Evolutionary conservation across 2,329 filamentous ascomycete genomes (phyloP), one percentile per base, ranked within the genome.

Genomic region (Triangularia verruculosa): DNA sequence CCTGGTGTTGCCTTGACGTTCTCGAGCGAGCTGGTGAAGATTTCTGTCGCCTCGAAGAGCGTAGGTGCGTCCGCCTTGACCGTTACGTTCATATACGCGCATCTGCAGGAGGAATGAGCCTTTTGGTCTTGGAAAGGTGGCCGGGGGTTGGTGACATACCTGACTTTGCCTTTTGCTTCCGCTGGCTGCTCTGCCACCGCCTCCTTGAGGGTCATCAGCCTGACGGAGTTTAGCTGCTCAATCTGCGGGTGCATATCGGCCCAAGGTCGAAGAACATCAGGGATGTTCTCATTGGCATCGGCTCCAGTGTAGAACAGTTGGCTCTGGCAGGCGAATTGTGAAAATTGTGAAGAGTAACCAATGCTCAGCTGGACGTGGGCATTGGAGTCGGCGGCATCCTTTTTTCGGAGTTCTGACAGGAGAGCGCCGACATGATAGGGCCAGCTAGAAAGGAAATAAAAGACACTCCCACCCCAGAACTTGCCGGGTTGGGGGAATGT

Each of bases 291-390:
- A 12, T 55, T 61, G 51, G 64, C 58, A 17, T 51, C 57, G 7
- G 39, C 60, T 25, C 62, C 53, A 8, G 61, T 66, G 55, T 67
- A 58, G 53, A 66, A 69, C 2, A 62, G 15, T 32, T 53, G 17
- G 27, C 68, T 67, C 63, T 66, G 24, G 57, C 68, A 67, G 17
- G 66, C 53, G 9, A 58, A 57, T 27, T 56, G 54, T n/a, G 61
- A 61, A 17, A 70, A 60, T 47, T 63, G 52, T 4, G 62, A 66
- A 2, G 65, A 56, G 54, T 69, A 72, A 1, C 64, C 67, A 11
- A 67, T 39, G 63, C 59, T 64, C 27, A 72, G 28, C 70, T 72
- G 71, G 8, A 72, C 32, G 25, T 72, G 70, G 15, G 70, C 70
- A 8, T 47, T 47, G 3, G 68, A 54, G 5, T 32, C 15, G 34